A percentile compares a stretch with the other conserved stretches of the same genome.
These are phyloP conservation scores for Colletotrichum chrysophilum DNA, from an alignment of 2,329 filamentous ascomycete genomes.

Conservation along the genomic window DNA sequence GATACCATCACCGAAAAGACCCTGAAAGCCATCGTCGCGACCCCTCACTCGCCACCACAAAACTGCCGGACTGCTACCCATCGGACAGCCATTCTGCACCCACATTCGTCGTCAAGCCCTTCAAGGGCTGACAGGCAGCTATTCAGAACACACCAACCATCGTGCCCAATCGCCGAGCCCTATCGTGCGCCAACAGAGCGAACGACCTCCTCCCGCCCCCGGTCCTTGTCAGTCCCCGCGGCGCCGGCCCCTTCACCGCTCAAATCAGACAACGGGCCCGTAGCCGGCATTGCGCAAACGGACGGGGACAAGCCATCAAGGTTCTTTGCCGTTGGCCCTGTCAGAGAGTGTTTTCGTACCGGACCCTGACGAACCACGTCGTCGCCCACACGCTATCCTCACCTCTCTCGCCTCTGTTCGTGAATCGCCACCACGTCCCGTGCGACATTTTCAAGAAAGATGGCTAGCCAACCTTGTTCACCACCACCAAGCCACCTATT, in stretches of 20 bases:
- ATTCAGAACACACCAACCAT: not conserved
- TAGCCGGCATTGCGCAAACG: constrained; percentile 3
- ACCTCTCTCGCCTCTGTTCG: not conserved
- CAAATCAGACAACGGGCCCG: constrained; percentile 14
- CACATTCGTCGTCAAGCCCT: not conserved
- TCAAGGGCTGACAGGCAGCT: not conserved
- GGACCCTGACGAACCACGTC: not conserved
- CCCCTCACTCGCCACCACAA: not conserved
- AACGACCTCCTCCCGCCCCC: not conserved
- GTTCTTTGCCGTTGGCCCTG: not conserved
- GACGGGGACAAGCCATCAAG: constrained; percentile 9
- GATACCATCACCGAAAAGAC: not conserved
- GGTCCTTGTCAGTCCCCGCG: constrained; percentile 4
- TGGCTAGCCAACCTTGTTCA: not conserved
- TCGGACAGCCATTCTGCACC: not conserved
- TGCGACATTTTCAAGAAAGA: not conserved
- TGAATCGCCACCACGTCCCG: not conserved
- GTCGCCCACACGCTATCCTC: not conserved
- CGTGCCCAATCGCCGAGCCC: not conserved
- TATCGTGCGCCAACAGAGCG: not conserved
- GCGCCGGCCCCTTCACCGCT: constrained; percentile 18
- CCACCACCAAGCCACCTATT: not conserved
- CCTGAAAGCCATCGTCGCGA: not conserved
- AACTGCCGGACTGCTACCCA: not conserved
- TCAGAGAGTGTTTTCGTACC: not conserved